A percentile compares a stretch with the other conserved stretches of the same genome.
These are phyloP conservation scores for Schizothecium vesticola DNA, from an alignment of 495 filamentous ascomycete genomes.

Conservation along the genomic window DNA sequence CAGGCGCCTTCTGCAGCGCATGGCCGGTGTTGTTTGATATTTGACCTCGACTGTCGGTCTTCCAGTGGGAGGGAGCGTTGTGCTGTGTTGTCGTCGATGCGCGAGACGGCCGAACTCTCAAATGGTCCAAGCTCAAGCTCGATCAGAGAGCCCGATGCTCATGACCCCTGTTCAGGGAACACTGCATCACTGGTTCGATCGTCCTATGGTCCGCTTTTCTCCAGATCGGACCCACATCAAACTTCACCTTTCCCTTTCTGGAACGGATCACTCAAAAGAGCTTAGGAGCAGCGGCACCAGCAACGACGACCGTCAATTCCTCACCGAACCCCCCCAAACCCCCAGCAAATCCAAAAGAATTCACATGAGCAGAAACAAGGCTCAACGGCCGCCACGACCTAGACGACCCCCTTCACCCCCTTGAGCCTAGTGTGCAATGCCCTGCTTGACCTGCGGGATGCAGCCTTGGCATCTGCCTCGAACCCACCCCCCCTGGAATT, in stretches of 20 bases:
- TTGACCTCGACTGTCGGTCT: not conserved
- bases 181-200: not conserved
- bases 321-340: not conserved
- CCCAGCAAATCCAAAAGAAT: not conserved
- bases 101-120: not conserved
- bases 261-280: not conserved
- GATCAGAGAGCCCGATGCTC: not conserved
- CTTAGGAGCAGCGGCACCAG: not conserved
- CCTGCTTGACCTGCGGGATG: not conserved
- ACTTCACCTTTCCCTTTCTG: not conserved
- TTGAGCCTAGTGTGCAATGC: not conserved
- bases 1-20: not conserved
- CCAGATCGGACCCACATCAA: not conserved
- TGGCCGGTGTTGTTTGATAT: not conserved
- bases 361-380: not conserved
- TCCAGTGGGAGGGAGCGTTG: no score
- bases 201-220: no score
- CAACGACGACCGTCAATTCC: not conserved
- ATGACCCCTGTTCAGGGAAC: not conserved
- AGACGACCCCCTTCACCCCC: not conserved
- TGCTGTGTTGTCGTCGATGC: not conserved
- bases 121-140: not conserved
- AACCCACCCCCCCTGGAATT: not conserved
- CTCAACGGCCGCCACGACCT: not conserved
- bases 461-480: not conserved